Evolutionary conservation across 495 filamentous ascomycete genomes (phyloP).

Genomic region (Rhizodiscina lignyota): DNA sequence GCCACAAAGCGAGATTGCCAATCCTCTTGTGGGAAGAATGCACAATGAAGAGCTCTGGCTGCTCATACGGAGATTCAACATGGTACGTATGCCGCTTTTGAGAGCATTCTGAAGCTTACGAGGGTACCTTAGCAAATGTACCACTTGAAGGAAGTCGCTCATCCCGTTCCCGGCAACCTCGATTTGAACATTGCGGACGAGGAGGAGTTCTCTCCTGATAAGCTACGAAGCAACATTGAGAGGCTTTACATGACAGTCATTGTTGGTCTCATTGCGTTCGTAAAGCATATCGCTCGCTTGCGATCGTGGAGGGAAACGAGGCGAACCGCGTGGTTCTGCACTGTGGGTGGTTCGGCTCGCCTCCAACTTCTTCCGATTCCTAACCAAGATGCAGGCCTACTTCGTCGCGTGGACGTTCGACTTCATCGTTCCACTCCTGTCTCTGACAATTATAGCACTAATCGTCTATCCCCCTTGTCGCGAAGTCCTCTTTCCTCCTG

Average conservation of each 20-base stretch:
- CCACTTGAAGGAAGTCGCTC: slow-evolving; percentile 54
- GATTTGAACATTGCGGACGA: slow-evolving; percentile 69
- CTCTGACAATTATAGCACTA: slow-evolving; percentile 40
- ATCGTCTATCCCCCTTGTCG: slow-evolving; percentile 52
- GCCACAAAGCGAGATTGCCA: slow-evolving; percentile 35
- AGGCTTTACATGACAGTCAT: slow-evolving; percentile 67
- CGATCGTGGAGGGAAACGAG: slow-evolving; percentile 64
- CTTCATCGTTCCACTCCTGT: slow-evolving; percentile 47
- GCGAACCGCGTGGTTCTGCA: slow-evolving; percentile 51
- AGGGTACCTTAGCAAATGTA: slow-evolving; percentile 56
- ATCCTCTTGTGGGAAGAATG: slow-evolving; percentile 52
- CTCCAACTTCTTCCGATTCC: not conserved
- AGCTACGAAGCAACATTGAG: slow-evolving; percentile 65
- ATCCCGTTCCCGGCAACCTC: slow-evolving; percentile 38
- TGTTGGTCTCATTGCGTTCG: slow-evolving; percentile 45
- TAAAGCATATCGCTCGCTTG: slow-evolving; percentile 59
- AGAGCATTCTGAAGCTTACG: slow-evolving; percentile 1
- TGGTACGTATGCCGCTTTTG: slow-evolving; percentile 28
- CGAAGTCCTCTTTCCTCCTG: slow-evolving; percentile 54
- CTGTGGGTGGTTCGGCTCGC: slow-evolving; percentile 23
- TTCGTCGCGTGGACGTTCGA: slow-evolving; percentile 59
- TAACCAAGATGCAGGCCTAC: slow-evolving; percentile 38
- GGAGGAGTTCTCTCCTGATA: slow-evolving; percentile 77
- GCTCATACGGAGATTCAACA: slow-evolving; percentile 67
- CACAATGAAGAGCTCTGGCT: slow-evolving; percentile 77